These are phyloP conservation scores for Neofusicoccum sp. DNA, from an alignment of 2,329 filamentous ascomycete species.

Conservation along the genomic window DNA sequence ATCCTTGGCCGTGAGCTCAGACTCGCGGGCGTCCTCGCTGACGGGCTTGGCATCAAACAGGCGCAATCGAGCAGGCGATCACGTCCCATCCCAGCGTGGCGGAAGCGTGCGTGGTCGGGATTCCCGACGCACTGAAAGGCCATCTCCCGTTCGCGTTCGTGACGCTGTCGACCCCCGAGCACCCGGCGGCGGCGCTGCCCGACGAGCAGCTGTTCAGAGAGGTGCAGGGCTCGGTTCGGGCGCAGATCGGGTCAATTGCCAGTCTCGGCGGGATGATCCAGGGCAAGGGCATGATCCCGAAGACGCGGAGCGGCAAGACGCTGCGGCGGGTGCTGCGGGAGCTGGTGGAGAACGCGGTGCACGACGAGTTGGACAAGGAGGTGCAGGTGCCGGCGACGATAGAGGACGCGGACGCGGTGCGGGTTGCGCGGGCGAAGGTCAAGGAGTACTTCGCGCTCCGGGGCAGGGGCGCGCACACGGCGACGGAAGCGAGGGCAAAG, in stretches of 20 bases:
- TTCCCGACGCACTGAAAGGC: slow-evolving; percentile 83
- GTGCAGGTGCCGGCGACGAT: slow-evolving; percentile 80
- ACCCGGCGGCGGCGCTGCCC: slow-evolving; percentile 47
- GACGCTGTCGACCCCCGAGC: slow-evolving; percentile 53
- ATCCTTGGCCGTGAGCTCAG: not conserved
- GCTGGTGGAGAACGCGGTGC: slow-evolving; percentile 76
- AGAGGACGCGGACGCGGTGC: slow-evolving; percentile 74
- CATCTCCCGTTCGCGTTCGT: slow-evolving; percentile 91
- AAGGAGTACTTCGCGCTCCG: slow-evolving; percentile 67
- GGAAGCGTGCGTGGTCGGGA: slow-evolving; percentile 81
- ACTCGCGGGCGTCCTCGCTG: not conserved
- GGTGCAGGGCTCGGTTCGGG: slow-evolving; percentile 69
- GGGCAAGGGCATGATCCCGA: slow-evolving; percentile 82
- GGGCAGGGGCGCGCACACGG: slow-evolving; percentile 40
- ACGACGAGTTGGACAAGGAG: slow-evolving; percentile 68
- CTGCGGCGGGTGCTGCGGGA: slow-evolving; percentile 77
- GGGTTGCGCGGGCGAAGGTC: slow-evolving; percentile 69
- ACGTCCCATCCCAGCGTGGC: slow-evolving; percentile 74
- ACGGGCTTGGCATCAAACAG: slow-evolving; percentile 41
- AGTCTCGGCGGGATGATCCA: slow-evolving; percentile 82
- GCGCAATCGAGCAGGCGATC: slow-evolving; percentile 87
- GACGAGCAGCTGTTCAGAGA: slow-evolving; percentile 55
- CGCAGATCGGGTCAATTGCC: slow-evolving; percentile 84
- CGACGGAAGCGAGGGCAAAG: slow-evolving; percentile 41
- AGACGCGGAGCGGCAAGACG: slow-evolving; percentile 90